phyloP scores from a whole-genome alignment of 2,329 filamentous ascomycete species.

The Bipolaris victoriae region DNA sequence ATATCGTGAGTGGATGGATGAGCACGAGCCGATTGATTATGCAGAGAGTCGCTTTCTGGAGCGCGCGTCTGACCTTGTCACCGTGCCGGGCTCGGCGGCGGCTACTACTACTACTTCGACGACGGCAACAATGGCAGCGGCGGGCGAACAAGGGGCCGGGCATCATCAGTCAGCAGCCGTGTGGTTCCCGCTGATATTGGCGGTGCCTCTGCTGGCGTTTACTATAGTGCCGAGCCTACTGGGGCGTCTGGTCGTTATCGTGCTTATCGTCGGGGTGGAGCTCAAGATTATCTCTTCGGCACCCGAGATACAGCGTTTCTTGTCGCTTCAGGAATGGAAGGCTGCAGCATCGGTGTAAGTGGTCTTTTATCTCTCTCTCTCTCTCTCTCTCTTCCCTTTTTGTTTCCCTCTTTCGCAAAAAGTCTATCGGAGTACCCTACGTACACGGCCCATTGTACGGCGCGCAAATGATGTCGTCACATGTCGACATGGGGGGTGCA shows the following conservation, averaged over 20 bases:
- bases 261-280: slow-evolving; percentile 46
- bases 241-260: slow-evolving; percentile 50
- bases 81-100: slow-evolving; percentile 23
- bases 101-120: too few species aligned
- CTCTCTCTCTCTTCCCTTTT: too few species aligned
- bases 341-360: slow-evolving; percentile 51
- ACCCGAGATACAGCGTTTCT: slow-evolving; percentile 38
- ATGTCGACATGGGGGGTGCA: background rate
- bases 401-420: too few species aligned
- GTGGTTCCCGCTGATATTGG: slow-evolving; percentile 48
- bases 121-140: too few species aligned
- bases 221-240: slow-evolving; percentile 51
- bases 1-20: slow-evolving; percentile 64
- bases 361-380: slow-evolving; percentile 9
- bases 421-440: too few species aligned
- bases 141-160: slow-evolving; percentile 4
- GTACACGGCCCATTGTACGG: too few species aligned
- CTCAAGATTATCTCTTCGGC: slow-evolving; percentile 45
- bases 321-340: slow-evolving; percentile 51
- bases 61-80: slow-evolving; percentile 61
- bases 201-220: slow-evolving; percentile 52
- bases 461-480: background rate
- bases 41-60: slow-evolving; percentile 67
- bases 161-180: slow-evolving; percentile 34
- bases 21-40: slow-evolving; percentile 62